phyloP scores from a whole-genome alignment of 148 eudicot species.

The Camellia lanceoleosa region DNA sequence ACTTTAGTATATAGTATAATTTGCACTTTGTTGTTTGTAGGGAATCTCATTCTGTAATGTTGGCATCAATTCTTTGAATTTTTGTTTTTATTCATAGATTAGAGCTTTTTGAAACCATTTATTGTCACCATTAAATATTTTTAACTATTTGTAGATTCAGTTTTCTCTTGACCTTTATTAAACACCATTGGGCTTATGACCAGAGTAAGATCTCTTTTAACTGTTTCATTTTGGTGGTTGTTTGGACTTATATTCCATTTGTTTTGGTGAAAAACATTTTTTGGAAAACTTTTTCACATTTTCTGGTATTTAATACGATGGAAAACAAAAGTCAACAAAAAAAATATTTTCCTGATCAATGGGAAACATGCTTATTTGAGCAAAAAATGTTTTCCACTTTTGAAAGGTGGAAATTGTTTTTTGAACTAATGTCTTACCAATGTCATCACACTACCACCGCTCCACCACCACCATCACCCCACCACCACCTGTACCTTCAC shows the following conservation, averaged over 20 bases:
- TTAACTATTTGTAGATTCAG: not conserved
- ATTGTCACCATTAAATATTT: not conserved
- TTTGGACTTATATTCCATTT: not conserved
- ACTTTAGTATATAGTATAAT: not conserved
- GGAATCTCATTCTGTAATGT: not conserved
- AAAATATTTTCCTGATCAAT: no score
- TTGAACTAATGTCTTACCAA: no score
- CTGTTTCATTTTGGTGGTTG: not conserved
- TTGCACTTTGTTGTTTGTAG: constrained; percentile 8
- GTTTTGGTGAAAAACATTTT: no score
- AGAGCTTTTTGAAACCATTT: not conserved
- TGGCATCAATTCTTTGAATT: not conserved
- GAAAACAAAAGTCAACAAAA: no score
- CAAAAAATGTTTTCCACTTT: no score
- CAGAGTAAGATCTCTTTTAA: constrained; percentile 37
- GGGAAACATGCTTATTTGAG: no score
- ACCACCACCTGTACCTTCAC: no score
- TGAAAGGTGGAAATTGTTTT: no score
- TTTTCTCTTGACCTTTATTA: constrained; percentile 27
- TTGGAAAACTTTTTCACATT: no score
- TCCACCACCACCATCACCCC: no score
- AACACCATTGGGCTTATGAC: constrained; percentile 15
- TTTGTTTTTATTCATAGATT: not conserved
- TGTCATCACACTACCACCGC: no score
- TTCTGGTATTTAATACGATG: no score